These are phyloP conservation scores for Pholiota adiposa DNA, from an alignment of 1,284 basidiomycete species.

Conservation along the genomic window DNA sequence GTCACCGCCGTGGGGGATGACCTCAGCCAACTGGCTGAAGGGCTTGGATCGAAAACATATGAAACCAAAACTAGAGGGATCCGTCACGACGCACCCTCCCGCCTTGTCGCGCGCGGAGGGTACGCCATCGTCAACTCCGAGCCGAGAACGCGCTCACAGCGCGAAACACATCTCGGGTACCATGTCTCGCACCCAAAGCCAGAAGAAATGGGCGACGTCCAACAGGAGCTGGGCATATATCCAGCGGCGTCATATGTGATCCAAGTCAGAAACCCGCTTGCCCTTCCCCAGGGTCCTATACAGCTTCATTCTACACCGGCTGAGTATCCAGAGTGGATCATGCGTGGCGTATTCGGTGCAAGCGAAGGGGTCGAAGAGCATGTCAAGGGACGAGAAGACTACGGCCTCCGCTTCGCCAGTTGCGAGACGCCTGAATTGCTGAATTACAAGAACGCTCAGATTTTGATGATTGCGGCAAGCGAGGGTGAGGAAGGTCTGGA, in stretches of 20 bases:
- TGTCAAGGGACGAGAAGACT: slow-evolving; percentile 42
- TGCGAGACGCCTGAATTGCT: slow-evolving; percentile 59
- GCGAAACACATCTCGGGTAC: slow-evolving; percentile 61
- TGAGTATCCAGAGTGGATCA: slow-evolving; percentile 49
- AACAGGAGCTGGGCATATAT: slow-evolving; percentile 54
- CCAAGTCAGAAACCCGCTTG: slow-evolving; percentile 63
- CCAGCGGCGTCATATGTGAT: slow-evolving; percentile 54
- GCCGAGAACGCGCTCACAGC: slow-evolving; percentile 45
- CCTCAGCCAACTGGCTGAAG: slow-evolving; percentile 50
- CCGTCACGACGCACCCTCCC: slow-evolving; percentile 57
- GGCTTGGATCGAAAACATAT: slow-evolving; percentile 56
- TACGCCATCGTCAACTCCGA: slow-evolving; percentile 65
- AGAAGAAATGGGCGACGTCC: slow-evolving; percentile 51
- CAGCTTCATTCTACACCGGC: slow-evolving; percentile 41
- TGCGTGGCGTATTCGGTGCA: slow-evolving; percentile 50
- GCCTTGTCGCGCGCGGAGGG: slow-evolving; percentile 62
- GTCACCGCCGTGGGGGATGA: slow-evolving; percentile 58
- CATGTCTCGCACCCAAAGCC: slow-evolving; percentile 55
- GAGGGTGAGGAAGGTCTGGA: slow-evolving; percentile 51
- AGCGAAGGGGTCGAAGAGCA: slow-evolving; percentile 29
- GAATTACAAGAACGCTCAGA: slow-evolving; percentile 58
- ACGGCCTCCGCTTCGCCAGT: slow-evolving; percentile 56
- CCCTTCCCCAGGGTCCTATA: slow-evolving; percentile 42
- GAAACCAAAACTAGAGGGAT: slow-evolving; percentile 69
- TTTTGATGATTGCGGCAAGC: slow-evolving; percentile 63